Evolutionary conservation across 2,329 filamentous ascomycete genomes (phyloP), one percentile per base, ranked within the genome.

Genomic region (Claviceps purpurea): DNA sequence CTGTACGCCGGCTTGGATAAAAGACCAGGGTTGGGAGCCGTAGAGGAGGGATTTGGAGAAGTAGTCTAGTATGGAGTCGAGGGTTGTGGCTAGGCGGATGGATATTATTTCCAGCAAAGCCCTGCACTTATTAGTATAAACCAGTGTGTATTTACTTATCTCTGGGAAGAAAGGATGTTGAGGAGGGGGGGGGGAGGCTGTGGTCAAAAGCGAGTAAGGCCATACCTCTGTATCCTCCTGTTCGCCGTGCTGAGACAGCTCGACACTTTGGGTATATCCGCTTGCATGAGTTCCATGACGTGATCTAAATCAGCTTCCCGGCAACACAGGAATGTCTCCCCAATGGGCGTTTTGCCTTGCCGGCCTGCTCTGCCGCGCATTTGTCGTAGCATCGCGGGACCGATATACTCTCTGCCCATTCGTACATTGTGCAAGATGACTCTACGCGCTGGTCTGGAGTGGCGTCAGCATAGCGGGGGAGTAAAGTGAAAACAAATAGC

Each of bases 341-440:
- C 86, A 47, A 86, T 70, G 49, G 86, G 83, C 52, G 87, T 84
- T 61, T 88, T 89, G 48, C 86, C 86, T 65, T 89, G 89, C 51
- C 86, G 77, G 6, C 86, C 86, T 20, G 86, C 86, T 55, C 86
- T 76, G 2, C 86, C 86, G 61, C 85, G 78, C 86, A 89, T 90
- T 66, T 90, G 86, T 48, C 85, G 79, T 65, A 90, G 71, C 82
- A 90, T 86, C 4, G 85, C 81, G 13, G 86, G 85, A 0, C 84
- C 85, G n/a, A 89, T 78, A 47, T 89, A 70, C 46, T 89, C 84
- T 50, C 82, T 75, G 0, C 86, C 86, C 84, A 89, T 89, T 42
- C 82, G 76, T 34, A 83, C 85, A 55, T 81, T 84, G 61, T 88
- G 85, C 26, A 87, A 73, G 54, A 90, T 87, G 1, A 90, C 86